Conservation (phyloP, 768 basidiomycete genomes). For the Polyporus arcularius region DNA sequence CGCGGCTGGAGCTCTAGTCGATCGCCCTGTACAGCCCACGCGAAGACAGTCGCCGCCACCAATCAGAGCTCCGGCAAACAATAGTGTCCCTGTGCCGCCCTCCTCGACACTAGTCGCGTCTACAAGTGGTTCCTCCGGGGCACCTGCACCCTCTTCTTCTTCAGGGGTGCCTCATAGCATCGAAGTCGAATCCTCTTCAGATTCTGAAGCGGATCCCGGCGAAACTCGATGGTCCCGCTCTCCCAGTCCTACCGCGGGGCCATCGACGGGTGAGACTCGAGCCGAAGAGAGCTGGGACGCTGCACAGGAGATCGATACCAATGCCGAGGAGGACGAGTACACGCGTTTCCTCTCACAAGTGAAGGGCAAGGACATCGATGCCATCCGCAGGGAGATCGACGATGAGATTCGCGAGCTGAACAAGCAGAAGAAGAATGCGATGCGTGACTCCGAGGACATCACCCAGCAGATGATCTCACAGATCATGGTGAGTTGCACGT, state of each 20-base stretch:
- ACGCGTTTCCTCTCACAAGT: slow-evolving; percentile 91
- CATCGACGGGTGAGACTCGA: slow-evolving; percentile 10
- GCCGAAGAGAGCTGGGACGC: slow-evolving; percentile 69
- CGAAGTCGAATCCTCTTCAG: not conserved
- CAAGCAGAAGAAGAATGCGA: slow-evolving; percentile 81
- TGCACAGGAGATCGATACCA: slow-evolving; percentile 81
- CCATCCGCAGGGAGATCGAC: slow-evolving; percentile 86
- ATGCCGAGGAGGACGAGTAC: slow-evolving; percentile 84
- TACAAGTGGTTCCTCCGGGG: too few relatives aligned
- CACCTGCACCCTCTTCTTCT: not conserved
- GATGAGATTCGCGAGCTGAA: slow-evolving; percentile 84
- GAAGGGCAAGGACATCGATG: slow-evolving; percentile 80
- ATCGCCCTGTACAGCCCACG: too few relatives aligned
- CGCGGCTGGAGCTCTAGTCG: not conserved
- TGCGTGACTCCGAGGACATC: slow-evolving; percentile 94
- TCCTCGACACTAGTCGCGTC: not conserved
- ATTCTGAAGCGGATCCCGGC: slow-evolving; percentile 24
- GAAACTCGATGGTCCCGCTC: slow-evolving; percentile 42
- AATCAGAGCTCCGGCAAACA: not conserved
- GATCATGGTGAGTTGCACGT: slow-evolving; percentile 49
- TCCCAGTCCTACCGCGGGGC: slow-evolving; percentile 32
- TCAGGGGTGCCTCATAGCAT: not conserved
- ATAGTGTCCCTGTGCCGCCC: not conserved
- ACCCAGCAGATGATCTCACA: slow-evolving; percentile 94
- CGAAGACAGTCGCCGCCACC: not conserved